Conservation (phyloP, 2,329 filamentous ascomycete species). For the Herpotrichia juniperi region DNA sequence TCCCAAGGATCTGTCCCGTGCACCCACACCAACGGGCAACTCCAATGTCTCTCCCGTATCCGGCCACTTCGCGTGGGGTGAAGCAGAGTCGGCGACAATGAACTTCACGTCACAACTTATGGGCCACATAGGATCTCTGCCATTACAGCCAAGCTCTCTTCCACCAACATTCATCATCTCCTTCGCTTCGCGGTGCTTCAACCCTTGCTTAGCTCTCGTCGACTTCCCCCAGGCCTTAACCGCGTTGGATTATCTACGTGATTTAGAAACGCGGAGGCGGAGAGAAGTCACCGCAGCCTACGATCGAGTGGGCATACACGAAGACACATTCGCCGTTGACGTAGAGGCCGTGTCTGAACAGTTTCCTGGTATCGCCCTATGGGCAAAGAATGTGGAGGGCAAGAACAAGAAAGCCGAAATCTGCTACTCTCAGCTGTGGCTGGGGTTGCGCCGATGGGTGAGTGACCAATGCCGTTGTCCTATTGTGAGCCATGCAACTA, state of each 20-base stretch:
- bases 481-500: constrained; percentile 16
- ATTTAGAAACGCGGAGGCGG: constrained; percentile 65
- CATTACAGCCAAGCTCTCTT: constrained; percentile 65
- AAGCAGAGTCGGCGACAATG: constrained; percentile 46
- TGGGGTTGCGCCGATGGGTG: constrained; percentile 69
- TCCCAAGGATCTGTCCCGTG: constrained; percentile 32
- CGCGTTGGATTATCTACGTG: constrained; percentile 69
- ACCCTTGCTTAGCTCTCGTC: constrained; percentile 60
- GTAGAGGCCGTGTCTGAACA: constrained; percentile 56
- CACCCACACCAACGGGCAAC: constrained; percentile 43
- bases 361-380: constrained; percentile 61
- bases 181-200: constrained; percentile 66
- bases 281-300: constrained; percentile 64
- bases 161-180: constrained; percentile 67
- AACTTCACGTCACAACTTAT: constrained; percentile 59
- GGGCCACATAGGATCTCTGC: constrained; percentile 63
- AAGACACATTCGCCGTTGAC: constrained; percentile 53
- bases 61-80: constrained; percentile 38
- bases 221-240: constrained; percentile 71
- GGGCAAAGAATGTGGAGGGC: constrained; percentile 59
- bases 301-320: constrained; percentile 58
- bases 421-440: constrained; percentile 65
- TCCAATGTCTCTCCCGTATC: constrained; percentile 45
- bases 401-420: constrained; percentile 45
- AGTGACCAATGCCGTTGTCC: constrained; percentile 27